Percentiles rank a stretch among this genome's conserved stretches.
phyloP scores from a whole-genome alignment of 345 rosid species.

The Durio zibethinus region DNA sequence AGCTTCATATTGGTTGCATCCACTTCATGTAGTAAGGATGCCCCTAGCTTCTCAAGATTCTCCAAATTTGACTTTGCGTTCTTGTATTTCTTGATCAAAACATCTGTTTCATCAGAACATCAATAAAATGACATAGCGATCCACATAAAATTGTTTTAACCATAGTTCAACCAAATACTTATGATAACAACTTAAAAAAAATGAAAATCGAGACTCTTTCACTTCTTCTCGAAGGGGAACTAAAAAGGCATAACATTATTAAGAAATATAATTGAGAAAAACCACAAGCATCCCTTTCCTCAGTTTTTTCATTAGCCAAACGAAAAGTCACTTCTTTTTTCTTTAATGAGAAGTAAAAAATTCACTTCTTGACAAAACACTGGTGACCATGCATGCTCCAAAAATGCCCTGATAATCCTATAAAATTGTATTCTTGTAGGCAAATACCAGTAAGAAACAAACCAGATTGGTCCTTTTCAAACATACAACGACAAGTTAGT shows the following conservation, averaged over 20 bases:
- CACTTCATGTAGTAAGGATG: slow-evolving; percentile 40
- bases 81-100: slow-evolving; percentile 35
- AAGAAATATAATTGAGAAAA: no score
- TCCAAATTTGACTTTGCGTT: slow-evolving; percentile 42
- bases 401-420: no score
- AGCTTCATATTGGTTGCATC: slow-evolving; percentile 48
- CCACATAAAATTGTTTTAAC: no score
- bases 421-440: background rate
- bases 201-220: background rate
- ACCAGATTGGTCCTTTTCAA: background rate
- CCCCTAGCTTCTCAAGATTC: slow-evolving; percentile 39
- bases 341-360: background rate
- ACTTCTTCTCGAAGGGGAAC: background rate
- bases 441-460: background rate
- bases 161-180: no score
- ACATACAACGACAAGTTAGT: background rate
- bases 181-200: background rate
- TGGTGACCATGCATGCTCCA: background rate
- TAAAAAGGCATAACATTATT: background rate
- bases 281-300: no score
- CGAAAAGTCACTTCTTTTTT: background rate
- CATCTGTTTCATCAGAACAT: slow-evolving; percentile 23
- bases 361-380: background rate
- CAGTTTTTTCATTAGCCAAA: no score
- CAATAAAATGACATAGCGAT: background rate